Evolutionary conservation across 192 early-diverging fungal genomes (phyloP).

Genomic region (Coemansia sp.): DNA sequence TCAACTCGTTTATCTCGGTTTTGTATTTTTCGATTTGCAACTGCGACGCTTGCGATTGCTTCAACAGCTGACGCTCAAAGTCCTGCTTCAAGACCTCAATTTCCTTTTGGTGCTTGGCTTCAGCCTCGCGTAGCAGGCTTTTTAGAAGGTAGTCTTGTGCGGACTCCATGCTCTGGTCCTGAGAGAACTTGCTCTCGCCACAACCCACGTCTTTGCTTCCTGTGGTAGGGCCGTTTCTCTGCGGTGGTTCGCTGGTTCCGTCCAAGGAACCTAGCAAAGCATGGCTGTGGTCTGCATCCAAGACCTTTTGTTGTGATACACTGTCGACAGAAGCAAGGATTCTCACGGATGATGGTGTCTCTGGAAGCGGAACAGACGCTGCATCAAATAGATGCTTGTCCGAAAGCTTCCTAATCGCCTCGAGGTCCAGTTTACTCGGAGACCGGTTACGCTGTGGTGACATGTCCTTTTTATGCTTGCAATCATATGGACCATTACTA

Average conservation of each 20-base stretch:
- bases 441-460: background rate
- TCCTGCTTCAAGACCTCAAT: constrained; percentile 17
- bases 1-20: constrained; percentile 4
- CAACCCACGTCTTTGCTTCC: background rate
- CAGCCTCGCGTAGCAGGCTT: constrained; percentile 10
- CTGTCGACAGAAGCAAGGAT: background rate
- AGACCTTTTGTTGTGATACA: background rate
- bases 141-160: background rate
- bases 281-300: background rate
- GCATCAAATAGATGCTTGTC: constrained; percentile 21
- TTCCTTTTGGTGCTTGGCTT: constrained; percentile 7
- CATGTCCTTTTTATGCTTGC: background rate
- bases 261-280: background rate
- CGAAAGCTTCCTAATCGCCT: constrained; percentile 2
- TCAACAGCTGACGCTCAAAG: constrained; percentile 11
- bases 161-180: background rate
- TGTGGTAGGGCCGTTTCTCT: background rate
- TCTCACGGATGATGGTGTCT: constrained; percentile 19
- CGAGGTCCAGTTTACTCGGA: background rate
- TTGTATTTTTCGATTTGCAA: constrained; percentile 3
- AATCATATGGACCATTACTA: too few species aligned
- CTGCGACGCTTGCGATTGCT: constrained; percentile 11
- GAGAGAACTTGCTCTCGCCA: background rate
- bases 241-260: background rate
- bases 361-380: constrained; percentile 29